Evolutionary conservation across 2,329 filamentous ascomycete genomes (phyloP), one percentile per base, ranked within the genome.

Genomic region (Alternaria rosae): DNA sequence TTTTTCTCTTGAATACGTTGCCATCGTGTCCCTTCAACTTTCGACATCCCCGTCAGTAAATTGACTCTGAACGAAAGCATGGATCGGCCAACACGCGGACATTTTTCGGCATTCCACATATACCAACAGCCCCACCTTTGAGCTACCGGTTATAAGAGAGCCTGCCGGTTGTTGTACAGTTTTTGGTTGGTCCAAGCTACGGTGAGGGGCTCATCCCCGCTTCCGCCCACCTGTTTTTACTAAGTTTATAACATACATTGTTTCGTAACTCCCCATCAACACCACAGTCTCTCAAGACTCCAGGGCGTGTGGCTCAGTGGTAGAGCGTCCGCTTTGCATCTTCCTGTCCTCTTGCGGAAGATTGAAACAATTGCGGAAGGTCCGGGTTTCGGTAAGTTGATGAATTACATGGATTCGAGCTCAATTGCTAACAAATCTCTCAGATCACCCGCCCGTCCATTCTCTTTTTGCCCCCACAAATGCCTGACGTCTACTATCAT

Each of bases 301-400:
- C 38, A 41, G 71, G 71, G 71, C 71, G 66, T 75, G 57, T 75
- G 68, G 74, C 73, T 74, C 74, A 76, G 74, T 75, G 74, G 74
- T 75, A 77, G 74, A 74, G 74, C 74, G 74, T 64, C 70, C 73
- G 74, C 74, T 77, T 77, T 76, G 74, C 74, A 77, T 63, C 2
- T 21, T 1, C 7, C 17, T 17, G 35, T 3, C 35, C 9, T 38
- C 17, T 15, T 38, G 35, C 35, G 17, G 35, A 11, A 38, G 35
- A 38, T 35, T 11, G 3, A 43, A 20, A 54, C 42, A 50, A 52
- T 44, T 70, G 70, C 74, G 72, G 70, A 65, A 76, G 72, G 74
- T 71, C 74, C 63, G 66, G 73, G 66, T 69, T 76, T 76, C 73
- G 71, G 35, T 38, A 38, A 38, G 35, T 17, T n/a, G 17, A n/a